phyloP scores from a whole-genome alignment of 176 grass and related monocot species.

The Oryza nivara region DNA sequence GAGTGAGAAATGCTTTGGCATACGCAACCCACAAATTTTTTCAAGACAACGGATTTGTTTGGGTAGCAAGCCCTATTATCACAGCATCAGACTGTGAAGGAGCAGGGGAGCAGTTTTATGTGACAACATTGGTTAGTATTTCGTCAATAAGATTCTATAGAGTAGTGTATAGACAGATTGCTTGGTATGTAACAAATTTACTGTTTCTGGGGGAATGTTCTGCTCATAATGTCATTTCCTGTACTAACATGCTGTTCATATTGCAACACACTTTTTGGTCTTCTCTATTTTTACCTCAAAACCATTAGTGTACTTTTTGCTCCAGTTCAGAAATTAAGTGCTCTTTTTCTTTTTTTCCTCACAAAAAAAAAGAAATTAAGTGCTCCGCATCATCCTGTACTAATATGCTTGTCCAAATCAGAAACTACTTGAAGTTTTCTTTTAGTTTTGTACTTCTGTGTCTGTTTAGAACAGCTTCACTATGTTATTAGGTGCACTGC shows the following conservation, averaged over 20 bases:
- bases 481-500: background rate
- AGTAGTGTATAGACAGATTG: constrained; percentile 1
- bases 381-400: background rate
- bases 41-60: constrained; percentile 97
- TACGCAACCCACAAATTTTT: constrained; percentile 96
- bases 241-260: background rate
- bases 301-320: constrained; percentile 4
- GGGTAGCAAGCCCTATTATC: constrained; percentile 97
- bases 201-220: constrained; percentile 25
- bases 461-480: constrained; percentile 12
- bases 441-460: background rate
- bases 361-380: background rate
- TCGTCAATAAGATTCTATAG: constrained; percentile 39
- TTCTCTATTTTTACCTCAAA: constrained; percentile 21
- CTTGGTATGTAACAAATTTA: constrained; percentile 17
- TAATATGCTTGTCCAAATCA: background rate
- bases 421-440: constrained; percentile 31
- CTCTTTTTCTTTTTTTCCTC: no score
- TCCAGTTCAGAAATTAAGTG: constrained; percentile 1
- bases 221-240: constrained; percentile 18
- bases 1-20: constrained; percentile 96
- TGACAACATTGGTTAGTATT: constrained; percentile 93
- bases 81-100: constrained; percentile 99
- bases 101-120: constrained; percentile 93
- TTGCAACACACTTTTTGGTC: constrained; percentile 1